phyloP scores from a whole-genome alignment of 345 rosid species.

The Arabidopsis suecica region DNA sequence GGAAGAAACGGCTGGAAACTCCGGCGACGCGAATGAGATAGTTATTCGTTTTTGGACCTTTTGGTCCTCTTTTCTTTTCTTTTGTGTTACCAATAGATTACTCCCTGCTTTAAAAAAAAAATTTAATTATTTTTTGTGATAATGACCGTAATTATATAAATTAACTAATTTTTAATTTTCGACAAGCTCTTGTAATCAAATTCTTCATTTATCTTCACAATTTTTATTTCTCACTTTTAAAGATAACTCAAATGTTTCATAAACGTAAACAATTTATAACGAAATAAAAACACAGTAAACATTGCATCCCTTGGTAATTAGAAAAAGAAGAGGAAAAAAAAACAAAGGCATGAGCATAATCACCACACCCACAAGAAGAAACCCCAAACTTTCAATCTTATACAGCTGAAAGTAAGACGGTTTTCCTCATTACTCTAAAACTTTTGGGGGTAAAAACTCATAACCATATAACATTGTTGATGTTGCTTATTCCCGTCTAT shows the following conservation, averaged over 20 bases:
- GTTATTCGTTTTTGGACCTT: neutral
- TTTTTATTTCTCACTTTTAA: neutral
- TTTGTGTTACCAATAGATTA: too few species aligned
- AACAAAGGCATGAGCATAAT: constrained; percentile 18
- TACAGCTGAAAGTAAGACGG: neutral
- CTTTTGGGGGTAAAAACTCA: constrained; percentile 18
- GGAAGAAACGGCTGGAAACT: neutral
- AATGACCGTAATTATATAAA: neutral
- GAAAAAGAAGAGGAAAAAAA: neutral
- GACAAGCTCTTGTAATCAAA: neutral
- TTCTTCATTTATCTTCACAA: constrained; percentile 1
- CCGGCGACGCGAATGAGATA: neutral
- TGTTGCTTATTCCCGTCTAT: constrained; percentile 25
- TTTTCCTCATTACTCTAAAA: constrained; percentile 31
- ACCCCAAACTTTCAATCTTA: constrained; percentile 15
- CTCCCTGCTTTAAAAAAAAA: too few species aligned
- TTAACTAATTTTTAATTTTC: neutral
- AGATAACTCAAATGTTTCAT: neutral
- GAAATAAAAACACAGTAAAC: neutral
- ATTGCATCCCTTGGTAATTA: constrained; percentile 4
- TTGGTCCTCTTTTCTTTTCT: too few species aligned
- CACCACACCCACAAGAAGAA: constrained; percentile 36
- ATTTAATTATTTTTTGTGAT: too few species aligned
- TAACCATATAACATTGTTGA: constrained; percentile 9
- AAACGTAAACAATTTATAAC: neutral